phyloP scores from a whole-genome alignment of 805 yeast genomes.

The Candida khao-thaluensis region DNA sequence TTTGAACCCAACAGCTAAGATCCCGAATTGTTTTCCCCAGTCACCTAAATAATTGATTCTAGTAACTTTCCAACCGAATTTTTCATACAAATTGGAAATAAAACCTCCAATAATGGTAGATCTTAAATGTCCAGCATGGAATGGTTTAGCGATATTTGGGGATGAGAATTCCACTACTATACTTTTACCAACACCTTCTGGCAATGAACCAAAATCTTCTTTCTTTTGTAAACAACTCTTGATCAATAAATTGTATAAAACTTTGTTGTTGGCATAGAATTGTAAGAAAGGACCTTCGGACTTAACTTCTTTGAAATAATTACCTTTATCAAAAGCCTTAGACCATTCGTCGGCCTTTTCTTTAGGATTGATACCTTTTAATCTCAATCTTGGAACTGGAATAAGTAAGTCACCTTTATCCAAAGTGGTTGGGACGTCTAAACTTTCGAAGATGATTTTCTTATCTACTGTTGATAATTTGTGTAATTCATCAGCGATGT shows the following conservation, averaged over 20 bases:
- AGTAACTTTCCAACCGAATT: constrained; percentile 86
- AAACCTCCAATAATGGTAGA: constrained; percentile 98
- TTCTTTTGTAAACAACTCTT: constrained; percentile 65
- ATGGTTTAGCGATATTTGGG: constrained; percentile 98
- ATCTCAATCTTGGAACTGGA: constrained; percentile 82
- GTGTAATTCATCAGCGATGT: constrained; percentile 76
- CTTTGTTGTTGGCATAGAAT: constrained; percentile 71
- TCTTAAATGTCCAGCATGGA: constrained; percentile 99
- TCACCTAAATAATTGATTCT: constrained; percentile 96
- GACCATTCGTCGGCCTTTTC: constrained; percentile 78
- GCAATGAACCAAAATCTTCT: constrained; percentile 68
- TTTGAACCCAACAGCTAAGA: constrained; percentile 88
- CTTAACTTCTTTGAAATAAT: constrained; percentile 64
- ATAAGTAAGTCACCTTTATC: constrained; percentile 92
- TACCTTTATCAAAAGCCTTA: constrained; percentile 67
- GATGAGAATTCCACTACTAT: constrained; percentile 89
- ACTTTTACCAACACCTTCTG: constrained; percentile 72
- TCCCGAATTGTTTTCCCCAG: constrained; percentile 99
- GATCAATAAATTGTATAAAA: constrained; percentile 66
- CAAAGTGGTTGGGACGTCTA: constrained; percentile 81
- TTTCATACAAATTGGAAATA: constrained; percentile 83
- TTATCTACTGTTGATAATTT: constrained; percentile 70
- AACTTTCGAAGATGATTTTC: constrained; percentile 70
- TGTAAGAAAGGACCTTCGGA: constrained; percentile 91
- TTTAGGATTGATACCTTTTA: constrained; percentile 78